Evolutionary conservation across 306 rosid genomes (phyloP).

Genomic region (Dalbergia cultrata): DNA sequence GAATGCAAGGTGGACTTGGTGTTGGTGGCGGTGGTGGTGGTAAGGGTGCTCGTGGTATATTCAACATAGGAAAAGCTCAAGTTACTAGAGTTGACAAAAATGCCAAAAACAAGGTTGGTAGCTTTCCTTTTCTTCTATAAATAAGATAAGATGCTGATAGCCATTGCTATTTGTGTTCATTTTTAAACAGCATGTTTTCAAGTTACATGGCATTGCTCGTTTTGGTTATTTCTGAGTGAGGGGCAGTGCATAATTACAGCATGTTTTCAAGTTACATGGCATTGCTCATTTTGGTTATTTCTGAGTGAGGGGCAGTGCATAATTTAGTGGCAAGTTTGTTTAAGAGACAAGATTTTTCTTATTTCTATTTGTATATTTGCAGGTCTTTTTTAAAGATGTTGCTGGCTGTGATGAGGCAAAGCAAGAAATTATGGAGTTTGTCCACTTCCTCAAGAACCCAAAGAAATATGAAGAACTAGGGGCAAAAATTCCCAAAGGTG

Average conservation of each 20-base stretch:
- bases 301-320: slow-evolving; percentile 3
- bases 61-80: slow-evolving; percentile 93
- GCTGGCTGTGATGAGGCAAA: slow-evolving; percentile 99
- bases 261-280: slow-evolving; percentile 6
- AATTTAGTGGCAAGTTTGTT: slow-evolving; percentile 5
- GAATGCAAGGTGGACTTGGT: slow-evolving; percentile 89
- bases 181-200: slow-evolving; percentile 28
- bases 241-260: too few relatives aligned
- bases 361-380: slow-evolving; percentile 34
- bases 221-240: slow-evolving; percentile 31
- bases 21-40: slow-evolving; percentile 76
- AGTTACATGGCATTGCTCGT: neutral
- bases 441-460: slow-evolving; percentile 94
- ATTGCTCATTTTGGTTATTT: slow-evolving; percentile 1
- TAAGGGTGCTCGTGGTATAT: slow-evolving; percentile 86
- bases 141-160: neutral
- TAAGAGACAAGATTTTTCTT: slow-evolving; percentile 10
- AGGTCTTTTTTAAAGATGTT: slow-evolving; percentile 91
- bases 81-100: slow-evolving; percentile 89
- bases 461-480: slow-evolving; percentile 94
- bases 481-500: slow-evolving; percentile 97
- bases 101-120: slow-evolving; percentile 83
- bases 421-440: slow-evolving; percentile 97
- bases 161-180: neutral
- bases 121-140: slow-evolving; percentile 13